Evolutionary conservation across 1,139 yeast genomes (phyloP).

Genomic region (Sugiyamaella pinicola): DNA sequence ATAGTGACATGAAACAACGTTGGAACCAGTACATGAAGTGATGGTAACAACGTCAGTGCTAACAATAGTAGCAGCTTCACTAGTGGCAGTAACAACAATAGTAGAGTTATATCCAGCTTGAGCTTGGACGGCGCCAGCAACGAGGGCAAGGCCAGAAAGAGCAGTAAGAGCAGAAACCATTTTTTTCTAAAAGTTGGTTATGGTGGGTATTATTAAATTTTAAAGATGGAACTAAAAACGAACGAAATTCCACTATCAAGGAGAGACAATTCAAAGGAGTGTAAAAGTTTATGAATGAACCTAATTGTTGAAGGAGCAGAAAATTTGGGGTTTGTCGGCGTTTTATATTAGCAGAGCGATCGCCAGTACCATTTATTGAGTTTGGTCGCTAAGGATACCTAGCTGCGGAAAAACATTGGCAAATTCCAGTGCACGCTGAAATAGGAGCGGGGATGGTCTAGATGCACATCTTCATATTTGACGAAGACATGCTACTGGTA

Average conservation of each 20-base stretch:
- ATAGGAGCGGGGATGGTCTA: neutral
- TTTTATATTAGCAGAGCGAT: neutral
- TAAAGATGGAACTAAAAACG: constrained; percentile 1
- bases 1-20: constrained; percentile 34
- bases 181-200: constrained; percentile 1
- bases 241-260: constrained; percentile 8
- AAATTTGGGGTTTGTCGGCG: neutral
- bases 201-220: constrained; percentile 5
- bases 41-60: constrained; percentile 28
- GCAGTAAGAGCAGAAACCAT: constrained; percentile 28
- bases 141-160: constrained; percentile 26
- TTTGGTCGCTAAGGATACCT: neutral
- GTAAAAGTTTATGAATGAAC: constrained; percentile 4
- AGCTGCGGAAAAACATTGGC: neutral
- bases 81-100: constrained; percentile 22
- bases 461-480: constrained; percentile 3
- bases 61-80: constrained; percentile 25
- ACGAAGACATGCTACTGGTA: neutral
- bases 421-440: neutral
- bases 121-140: constrained; percentile 24
- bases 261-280: neutral
- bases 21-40: constrained; percentile 33
- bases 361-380: neutral
- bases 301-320: neutral
- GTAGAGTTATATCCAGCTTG: constrained; percentile 19